Evolutionary conservation across 495 filamentous ascomycete species (phyloP), one percentile per base, ranked within the genome.

Genomic region (Barbatosphaeria neglecta): DNA sequence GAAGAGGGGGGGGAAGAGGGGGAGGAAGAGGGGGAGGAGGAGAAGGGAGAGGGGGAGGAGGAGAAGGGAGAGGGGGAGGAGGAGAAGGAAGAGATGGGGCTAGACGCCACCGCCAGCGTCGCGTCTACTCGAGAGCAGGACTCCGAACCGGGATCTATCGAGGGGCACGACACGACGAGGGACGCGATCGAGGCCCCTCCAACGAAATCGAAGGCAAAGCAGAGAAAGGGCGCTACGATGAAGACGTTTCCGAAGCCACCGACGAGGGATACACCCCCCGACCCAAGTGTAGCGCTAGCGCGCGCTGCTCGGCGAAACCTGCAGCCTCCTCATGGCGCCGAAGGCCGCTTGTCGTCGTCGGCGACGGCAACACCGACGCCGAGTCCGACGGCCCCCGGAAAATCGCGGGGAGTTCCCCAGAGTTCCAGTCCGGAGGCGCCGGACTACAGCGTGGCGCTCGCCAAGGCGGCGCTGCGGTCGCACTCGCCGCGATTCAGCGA

Each of bases 391-490:
- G 43, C 41, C 22, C 54, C 25, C 50, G 53, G 33, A 41, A 55
- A 9, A 51, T 46, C 22, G 54, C 59, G 18, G 41, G 58, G 60
- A 33, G 41, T 57, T 40, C 44, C 35, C 19, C 45, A 39, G 27
- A 13, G 50, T 50, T 10, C 39, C 48, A 11, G 45, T 44, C 42
- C 39, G 13, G 20, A 23, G 39, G n/a, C 22, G 50, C 48, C 8
- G 49, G 52, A n/a, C 51, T 46, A 17, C 50, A 41, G 51, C 45
- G 28, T 38, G 22, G 27, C 47, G 37, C 40, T 60, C 11, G 57
- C 57, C 2, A 50, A 41, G 20, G 57, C 47, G 6, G 41, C 57
- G 1, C 16, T 57, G 22, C 44, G 46, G 8, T 61, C 60, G n/a
- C 56, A 50, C 0, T 53, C 54, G n/a, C 56, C 45, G 38, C 37